phyloP scores from a whole-genome alignment of 805 yeast species.

The Blastobotrys muscicola region DNA sequence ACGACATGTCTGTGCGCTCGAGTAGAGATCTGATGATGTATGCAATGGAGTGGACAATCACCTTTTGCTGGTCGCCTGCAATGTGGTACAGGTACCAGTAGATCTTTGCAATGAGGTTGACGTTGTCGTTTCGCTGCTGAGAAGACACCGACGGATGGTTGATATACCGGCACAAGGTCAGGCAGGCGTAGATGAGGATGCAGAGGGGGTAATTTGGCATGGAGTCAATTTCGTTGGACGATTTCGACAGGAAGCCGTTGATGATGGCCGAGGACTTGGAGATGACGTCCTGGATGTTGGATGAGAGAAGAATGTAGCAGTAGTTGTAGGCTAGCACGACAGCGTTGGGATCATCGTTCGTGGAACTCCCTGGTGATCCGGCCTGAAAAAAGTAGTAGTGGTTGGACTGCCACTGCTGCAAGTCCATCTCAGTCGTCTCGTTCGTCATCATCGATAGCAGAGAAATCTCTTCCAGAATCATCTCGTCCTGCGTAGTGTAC shows the following conservation, averaged over 20 bases:
- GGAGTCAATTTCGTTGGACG: slow-evolving; percentile 41
- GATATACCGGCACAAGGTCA: slow-evolving; percentile 39
- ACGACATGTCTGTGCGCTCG: slow-evolving; percentile 20
- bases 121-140: slow-evolving; percentile 7
- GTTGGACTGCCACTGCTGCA: slow-evolving; percentile 2
- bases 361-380: background rate
- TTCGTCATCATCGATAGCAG: slow-evolving; percentile 2
- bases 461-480: slow-evolving; percentile 6
- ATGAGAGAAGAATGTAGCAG: background rate
- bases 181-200: slow-evolving; percentile 46
- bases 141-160: background rate
- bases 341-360: slow-evolving; percentile 6
- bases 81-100: slow-evolving; percentile 52
- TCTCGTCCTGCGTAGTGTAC: slow-evolving; percentile 6
- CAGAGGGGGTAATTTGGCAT: slow-evolving; percentile 45
- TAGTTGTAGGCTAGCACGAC: slow-evolving; percentile 6
- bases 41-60: slow-evolving; percentile 53
- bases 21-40: slow-evolving; percentile 43
- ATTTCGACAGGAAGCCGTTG: slow-evolving; percentile 35
- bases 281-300: slow-evolving; percentile 32
- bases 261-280: slow-evolving; percentile 38
- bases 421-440: background rate
- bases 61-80: slow-evolving; percentile 43
- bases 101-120: slow-evolving; percentile 41
- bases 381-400: slow-evolving; percentile 1